Evolutionary conservation across 176 grass and related monocot species (phyloP).

Genomic region (Musa beccarii): DNA sequence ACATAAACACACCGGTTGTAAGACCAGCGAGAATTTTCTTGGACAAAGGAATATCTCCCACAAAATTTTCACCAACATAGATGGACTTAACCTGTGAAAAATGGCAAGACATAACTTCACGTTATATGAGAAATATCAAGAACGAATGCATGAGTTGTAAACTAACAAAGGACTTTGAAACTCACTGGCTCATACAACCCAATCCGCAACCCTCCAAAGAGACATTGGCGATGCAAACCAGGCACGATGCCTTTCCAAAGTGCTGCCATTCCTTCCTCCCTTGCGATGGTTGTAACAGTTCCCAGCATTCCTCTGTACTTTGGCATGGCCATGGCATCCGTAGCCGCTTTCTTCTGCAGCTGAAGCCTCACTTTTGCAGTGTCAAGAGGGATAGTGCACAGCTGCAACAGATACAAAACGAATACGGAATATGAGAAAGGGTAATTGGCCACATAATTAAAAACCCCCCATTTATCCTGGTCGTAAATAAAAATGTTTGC

Average conservation of each 20-base stretch:
- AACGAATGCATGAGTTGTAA: not conserved
- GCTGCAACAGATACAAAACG: constrained; percentile 16
- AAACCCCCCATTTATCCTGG: not conserved
- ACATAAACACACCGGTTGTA: constrained; percentile 43
- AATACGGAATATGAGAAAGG: constrained; percentile 6
- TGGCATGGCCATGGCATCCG: not conserved
- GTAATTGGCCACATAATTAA: not conserved
- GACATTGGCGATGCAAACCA: constrained; percentile 66
- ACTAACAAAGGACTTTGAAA: constrained; percentile 7
- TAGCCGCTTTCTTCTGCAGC: constrained; percentile 58
- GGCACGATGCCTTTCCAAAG: constrained; percentile 91
- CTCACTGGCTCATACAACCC: constrained; percentile 79
- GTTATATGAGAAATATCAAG: not conserved
- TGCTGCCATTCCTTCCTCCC: constrained; percentile 59
- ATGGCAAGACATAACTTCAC: not conserved
- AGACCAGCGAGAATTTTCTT: constrained; percentile 74
- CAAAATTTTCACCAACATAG: constrained; percentile 34
- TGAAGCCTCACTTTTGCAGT: constrained; percentile 94
- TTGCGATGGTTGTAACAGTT: constrained; percentile 47
- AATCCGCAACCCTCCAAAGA: constrained; percentile 74
- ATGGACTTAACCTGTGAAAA: constrained; percentile 48
- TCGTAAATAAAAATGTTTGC: too few relatives aligned
- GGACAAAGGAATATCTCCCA: constrained; percentile 38
- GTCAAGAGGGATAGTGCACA: constrained; percentile 84
- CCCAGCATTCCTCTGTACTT: constrained; percentile 58